These are phyloP conservation scores for Endotrypanum monterogeii DNA, from an alignment of 208 protist genomes.

Conservation along the genomic window DNA sequence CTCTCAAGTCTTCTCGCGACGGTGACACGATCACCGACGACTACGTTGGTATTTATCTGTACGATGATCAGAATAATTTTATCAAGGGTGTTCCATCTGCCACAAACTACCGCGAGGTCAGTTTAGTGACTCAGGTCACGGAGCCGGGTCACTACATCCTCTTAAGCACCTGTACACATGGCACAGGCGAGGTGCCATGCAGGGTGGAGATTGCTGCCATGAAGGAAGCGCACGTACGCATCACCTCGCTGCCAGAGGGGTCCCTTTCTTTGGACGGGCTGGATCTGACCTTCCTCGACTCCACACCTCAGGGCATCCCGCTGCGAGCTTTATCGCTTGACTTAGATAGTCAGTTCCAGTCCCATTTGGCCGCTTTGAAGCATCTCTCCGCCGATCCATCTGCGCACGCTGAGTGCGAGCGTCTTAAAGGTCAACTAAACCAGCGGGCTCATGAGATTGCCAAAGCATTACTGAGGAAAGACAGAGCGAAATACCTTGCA, in stretches of 20 bases:
- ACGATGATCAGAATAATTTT: constrained; percentile 45
- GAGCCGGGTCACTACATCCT: constrained; percentile 44
- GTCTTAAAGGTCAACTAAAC: constrained; percentile 41
- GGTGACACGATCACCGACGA: constrained; percentile 54
- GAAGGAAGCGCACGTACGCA: constrained; percentile 52
- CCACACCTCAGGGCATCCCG: constrained; percentile 32
- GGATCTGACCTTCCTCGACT: constrained; percentile 54
- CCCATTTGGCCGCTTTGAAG: constrained; percentile 26
- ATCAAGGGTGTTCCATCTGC: constrained; percentile 43
- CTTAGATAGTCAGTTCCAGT: constrained; percentile 38
- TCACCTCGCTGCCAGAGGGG: constrained; percentile 50
- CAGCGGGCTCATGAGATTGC: constrained; percentile 49
- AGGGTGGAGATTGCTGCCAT: constrained; percentile 55
- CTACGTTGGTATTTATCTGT: constrained; percentile 61
- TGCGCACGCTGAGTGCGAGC: constrained; percentile 32
- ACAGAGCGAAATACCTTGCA: constrained; percentile 45
- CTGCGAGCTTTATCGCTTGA: constrained; percentile 51
- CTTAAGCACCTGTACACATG: constrained; percentile 47
- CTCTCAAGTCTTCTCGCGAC: constrained; percentile 10
- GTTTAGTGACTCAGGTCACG: constrained; percentile 41
- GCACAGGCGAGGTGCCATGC: constrained; percentile 38
- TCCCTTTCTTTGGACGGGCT: constrained; percentile 40
- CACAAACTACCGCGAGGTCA: constrained; percentile 65
- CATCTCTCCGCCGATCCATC: constrained; percentile 36
- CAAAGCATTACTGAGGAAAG: constrained; percentile 36